Evolutionary conservation across 2,329 filamentous ascomycete species (phyloP), one percentile per base, ranked within the genome.

Genomic region (Verticillium tricorpus): DNA sequence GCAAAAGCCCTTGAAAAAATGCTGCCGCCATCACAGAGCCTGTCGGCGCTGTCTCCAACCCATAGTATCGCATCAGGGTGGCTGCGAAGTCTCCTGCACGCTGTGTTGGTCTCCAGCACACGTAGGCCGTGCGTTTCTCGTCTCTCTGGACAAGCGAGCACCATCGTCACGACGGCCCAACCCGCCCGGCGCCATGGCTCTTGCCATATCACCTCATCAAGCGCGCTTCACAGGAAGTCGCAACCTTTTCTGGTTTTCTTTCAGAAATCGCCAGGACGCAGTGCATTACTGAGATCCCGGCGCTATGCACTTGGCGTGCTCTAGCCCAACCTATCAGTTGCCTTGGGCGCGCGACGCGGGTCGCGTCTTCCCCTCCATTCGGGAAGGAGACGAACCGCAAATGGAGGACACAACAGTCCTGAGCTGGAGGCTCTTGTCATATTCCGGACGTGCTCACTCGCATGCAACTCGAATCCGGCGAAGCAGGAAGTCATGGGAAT

Each of bases 1-100:
- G 68, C 37, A 61, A 56, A 9, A 54, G 31, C 31, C 54, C 59
- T 19, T 60, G 52, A 60, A 3, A 3, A 50, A 19, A 22, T 40
- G 19, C 45, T 14, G 14, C 45, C 19, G 22, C 45, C 2, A 12
- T 12, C 9, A 50, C 11, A 50, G 14, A 39, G 28, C 28, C 15
- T n/a, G 37, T 5, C 14, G 15, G 37, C 37, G 37, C 37, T n/a
- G 17, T 40, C 14, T n/a, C 14, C 37, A n/a, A 7, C 14, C 7
- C 5, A 4, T 5, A 5, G 37, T n/a, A 25, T 50, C 45, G 19
- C n/a, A 25, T 9, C 22, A 22, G 17, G 5, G 3, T 5, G 19
- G 45, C 3, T 5, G 22, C 6, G 7, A 22, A 45, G 39, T 39
- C 37, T 39, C 39, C 9, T 35, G 34, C 34, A 2, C 15, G 37